Evolutionary conservation across 2,329 filamentous ascomycete species (phyloP), one percentile per base, ranked within the genome.

Genomic region (Anthostomella pinea): DNA sequence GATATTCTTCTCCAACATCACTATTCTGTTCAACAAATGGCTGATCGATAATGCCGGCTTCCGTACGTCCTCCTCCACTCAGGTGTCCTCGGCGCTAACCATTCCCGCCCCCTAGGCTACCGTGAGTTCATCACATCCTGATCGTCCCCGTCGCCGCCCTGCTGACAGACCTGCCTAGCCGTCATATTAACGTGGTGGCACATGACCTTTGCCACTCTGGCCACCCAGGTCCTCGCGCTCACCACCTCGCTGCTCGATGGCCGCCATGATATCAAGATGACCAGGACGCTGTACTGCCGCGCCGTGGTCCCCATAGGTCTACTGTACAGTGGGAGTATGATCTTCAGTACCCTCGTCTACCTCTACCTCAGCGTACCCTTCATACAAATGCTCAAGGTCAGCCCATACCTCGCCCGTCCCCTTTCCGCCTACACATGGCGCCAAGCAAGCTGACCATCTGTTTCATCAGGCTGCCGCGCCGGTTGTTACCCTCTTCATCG

Each of bases 21-120:
- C 90, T 44, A 94, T 95, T 58, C 69, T 95, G 44, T 94, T 94
- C 74, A 95, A 95, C 73, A 95, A 95, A 69, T 90, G 85, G 78
- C 79, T 95, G 32, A 75, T 95, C 41, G 79, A 87, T 58, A 81
- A 78, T 45, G 76, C 76, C 54, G 76, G 83, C 39, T 91, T 91
- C 64, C 75, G 84, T 87, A 68, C 72, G 83, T 72, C 45, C 32
- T n/a, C 46, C 30, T 17, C 26, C 31, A 17, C 25, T 8, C 38
- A 27, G 49, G 40, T 20, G 25, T 20, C 25, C 11, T 21, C 24
- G n/a, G 11, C 15, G 20, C 31, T 39, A 39, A 31, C 37, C 15
- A 6, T 16, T 18, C 9, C n/a, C 9, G 6, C 19, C 10, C 8
- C 14, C 14, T 18, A 43, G 37, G 39, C 22, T 40, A 50, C 41